Evolutionary conservation across 345 rosid species (phyloP), one percentile per base, ranked within the genome.

Genomic region (Syzygium oleosum): DNA sequence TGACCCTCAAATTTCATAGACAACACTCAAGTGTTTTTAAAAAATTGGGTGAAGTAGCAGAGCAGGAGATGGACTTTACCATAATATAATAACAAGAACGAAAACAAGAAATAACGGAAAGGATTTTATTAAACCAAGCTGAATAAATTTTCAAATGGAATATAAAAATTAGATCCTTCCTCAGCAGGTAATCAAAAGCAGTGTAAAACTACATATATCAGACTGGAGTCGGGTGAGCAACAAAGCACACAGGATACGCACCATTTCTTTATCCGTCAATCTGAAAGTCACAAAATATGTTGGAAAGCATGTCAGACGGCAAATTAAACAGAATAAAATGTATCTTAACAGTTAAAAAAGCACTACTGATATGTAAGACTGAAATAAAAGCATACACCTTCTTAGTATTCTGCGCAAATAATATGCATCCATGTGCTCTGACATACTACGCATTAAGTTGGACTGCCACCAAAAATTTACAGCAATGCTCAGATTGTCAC

Each of bases 401-500:
- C 94, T 93, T 86, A 96, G 87, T 85, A 96, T 94, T 88, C 94
- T 91, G 85, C 99, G 97, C 88, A 96, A 90, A 91, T 95, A 96
- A 92, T 96, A 98, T 61, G 96, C 92, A 94, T 95, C 97, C 97
- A 95, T 96, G 91, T 95, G 98, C 89, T 94, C 98, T 52, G 88
- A 87, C 92, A 96, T 90, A 90, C 94, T 93, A 85, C 93, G 90
- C 92, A 93, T 94, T 87, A 91, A 88, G 87, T 87, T 90, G 84
- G 99, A 98, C 86, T 65, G 93, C 98, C 99, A 96, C 98, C 99
- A 96, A 93, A 95, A 95, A 91, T 97, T 95, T 90, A 95, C 95
- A 65, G 96, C 98, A 65, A 95, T 91, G 51, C 96, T 97, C 91
- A 97, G 90, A 89, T 94, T 95, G 86, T 92, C 93, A 84, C 99